Evolutionary conservation across 2,329 filamentous ascomycete species (phyloP).

Genomic region (Polychaeton citri): DNA sequence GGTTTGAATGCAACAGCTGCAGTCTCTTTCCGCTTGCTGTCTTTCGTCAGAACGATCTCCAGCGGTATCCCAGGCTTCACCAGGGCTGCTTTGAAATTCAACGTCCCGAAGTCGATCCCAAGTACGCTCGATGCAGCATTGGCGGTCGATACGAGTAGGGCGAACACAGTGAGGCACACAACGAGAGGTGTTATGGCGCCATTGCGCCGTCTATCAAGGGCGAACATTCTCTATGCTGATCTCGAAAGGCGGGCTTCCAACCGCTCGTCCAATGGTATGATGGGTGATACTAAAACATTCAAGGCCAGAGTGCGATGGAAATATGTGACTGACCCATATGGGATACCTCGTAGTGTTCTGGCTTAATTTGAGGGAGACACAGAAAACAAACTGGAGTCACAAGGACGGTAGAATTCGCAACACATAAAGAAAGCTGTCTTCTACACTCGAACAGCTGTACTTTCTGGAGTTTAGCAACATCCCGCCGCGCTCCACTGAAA

Average conservation of each 20-base stretch:
- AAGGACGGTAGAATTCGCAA: too few species aligned
- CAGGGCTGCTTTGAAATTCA: constrained; percentile 90
- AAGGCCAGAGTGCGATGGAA: too few species aligned
- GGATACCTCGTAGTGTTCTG: too few species aligned
- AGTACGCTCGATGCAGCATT: constrained; percentile 64
- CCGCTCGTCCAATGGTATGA: not conserved
- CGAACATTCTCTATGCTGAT: constrained; percentile 7
- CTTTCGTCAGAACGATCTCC: constrained; percentile 94
- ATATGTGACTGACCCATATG: too few species aligned
- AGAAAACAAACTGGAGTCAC: too few species aligned
- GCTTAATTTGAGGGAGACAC: too few species aligned
- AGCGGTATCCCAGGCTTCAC: constrained; percentile 95
- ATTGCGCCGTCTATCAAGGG: constrained; percentile 13
- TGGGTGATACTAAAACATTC: too few species aligned
- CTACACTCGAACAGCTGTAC: too few species aligned
- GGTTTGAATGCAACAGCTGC: constrained; percentile 92
- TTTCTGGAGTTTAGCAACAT: too few species aligned
- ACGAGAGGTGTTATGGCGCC: constrained; percentile 10
- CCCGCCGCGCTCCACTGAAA: not conserved
- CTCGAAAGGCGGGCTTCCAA: not conserved
- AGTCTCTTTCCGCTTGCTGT: constrained; percentile 89
- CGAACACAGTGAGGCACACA: constrained; percentile 26
- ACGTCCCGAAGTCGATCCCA: constrained; percentile 86
- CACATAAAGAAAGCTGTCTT: too few species aligned
- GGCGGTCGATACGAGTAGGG: constrained; percentile 43